Evolutionary conservation across 192 early-diverging fungal genomes (phyloP).

Genomic region (Backusella tarrabulga): DNA sequence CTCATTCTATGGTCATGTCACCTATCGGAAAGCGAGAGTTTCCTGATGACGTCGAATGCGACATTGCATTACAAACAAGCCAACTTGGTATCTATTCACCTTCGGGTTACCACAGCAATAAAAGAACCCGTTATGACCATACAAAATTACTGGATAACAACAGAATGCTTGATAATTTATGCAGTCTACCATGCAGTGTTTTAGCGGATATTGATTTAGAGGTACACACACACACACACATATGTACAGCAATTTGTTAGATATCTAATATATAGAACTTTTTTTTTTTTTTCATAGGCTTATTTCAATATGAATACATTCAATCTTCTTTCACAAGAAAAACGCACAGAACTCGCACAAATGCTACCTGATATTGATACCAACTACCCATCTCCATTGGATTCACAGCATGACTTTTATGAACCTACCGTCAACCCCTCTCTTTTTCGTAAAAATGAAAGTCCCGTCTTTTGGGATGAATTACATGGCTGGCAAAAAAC

Average conservation of each 20-base stretch:
- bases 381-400: constrained; percentile 1
- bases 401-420: background rate
- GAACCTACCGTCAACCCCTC: background rate
- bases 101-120: background rate
- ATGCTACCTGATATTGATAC: constrained; percentile 15
- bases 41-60: background rate
- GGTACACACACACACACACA: background rate
- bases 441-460: constrained; percentile 11
- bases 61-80: constrained; percentile 10
- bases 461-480: background rate
- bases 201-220: constrained; percentile 23
- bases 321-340: constrained; percentile 20
- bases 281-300: background rate
- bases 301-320: constrained; percentile 16
- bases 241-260: background rate
- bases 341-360: constrained; percentile 4
- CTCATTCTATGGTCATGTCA: constrained; percentile 5
- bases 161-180: constrained; percentile 13
- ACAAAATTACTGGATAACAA: background rate
- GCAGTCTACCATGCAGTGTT: constrained; percentile 14
- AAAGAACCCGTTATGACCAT: constrained; percentile 11
- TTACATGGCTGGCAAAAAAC: constrained; percentile 1
- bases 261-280: too few relatives aligned
- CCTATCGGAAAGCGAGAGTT: constrained; percentile 9
- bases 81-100: constrained; percentile 7